These are phyloP conservation scores for Aschersonia sp. DNA, from an alignment of 2,329 filamentous ascomycete species.

Conservation along the genomic window DNA sequence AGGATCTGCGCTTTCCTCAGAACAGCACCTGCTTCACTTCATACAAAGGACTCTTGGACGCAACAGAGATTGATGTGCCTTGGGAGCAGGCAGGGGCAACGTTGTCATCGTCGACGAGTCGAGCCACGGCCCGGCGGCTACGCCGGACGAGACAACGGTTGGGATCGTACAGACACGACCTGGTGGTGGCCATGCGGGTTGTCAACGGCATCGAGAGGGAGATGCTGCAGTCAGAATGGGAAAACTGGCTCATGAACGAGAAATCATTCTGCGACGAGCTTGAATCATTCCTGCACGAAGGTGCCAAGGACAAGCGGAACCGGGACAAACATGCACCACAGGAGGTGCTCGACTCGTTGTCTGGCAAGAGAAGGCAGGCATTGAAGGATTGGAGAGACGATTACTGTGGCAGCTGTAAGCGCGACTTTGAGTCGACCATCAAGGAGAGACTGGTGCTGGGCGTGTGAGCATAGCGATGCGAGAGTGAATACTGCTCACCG, in stretches of 20 bases:
- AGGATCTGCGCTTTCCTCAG: constrained; percentile 18
- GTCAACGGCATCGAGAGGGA: constrained; percentile 83
- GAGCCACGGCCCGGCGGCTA: constrained; percentile 47
- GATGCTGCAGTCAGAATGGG: constrained; percentile 77
- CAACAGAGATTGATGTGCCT: constrained; percentile 41
- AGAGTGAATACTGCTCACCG: too few species aligned
- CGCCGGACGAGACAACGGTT: constrained; percentile 71
- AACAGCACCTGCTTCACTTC: constrained; percentile 46
- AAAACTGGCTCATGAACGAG: constrained; percentile 80
- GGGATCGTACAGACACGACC: constrained; percentile 72
- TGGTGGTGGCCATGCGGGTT: constrained; percentile 78
- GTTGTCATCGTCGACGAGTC: constrained; percentile 32
- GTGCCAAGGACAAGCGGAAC: constrained; percentile 7
- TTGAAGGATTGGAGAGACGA: constrained; percentile 34
- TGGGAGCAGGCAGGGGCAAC: constrained; percentile 35
- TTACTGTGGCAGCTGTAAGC: constrained; percentile 41
- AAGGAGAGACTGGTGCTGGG: constrained; percentile 14
- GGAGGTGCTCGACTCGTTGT: constrained; percentile 16
- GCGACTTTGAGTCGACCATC: constrained; percentile 23
- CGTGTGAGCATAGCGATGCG: constrained; percentile 2
- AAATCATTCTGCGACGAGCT: constrained; percentile 57
- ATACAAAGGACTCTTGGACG: constrained; percentile 43
- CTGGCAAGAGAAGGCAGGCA: constrained; percentile 16
- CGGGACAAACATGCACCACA: constrained; percentile 12
- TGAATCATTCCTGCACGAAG: constrained; percentile 24